phyloP scores from a whole-genome alignment of 2,329 filamentous ascomycete genomes.

The Seiridium cupressi region DNA sequence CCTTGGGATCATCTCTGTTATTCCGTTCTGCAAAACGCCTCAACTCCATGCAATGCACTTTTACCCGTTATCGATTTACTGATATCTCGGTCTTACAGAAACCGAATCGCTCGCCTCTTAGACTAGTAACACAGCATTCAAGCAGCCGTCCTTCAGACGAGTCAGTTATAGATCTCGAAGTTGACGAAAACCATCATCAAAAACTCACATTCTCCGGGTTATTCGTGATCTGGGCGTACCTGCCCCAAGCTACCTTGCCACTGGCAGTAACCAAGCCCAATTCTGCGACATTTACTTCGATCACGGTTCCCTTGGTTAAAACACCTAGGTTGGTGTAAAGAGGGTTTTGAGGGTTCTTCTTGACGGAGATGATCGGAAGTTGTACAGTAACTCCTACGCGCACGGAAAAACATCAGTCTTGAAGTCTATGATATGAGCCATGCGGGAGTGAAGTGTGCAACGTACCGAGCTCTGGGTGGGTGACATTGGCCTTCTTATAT shows the following conservation, averaged over 20 bases:
- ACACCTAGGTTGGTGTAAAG: constrained; percentile 69
- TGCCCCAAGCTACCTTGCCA: constrained; percentile 92
- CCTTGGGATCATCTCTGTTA: not conserved
- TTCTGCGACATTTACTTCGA: constrained; percentile 90
- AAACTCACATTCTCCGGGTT: constrained; percentile 37
- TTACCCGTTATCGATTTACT: not conserved
- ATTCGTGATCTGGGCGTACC: constrained; percentile 58
- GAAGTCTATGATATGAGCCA: constrained; percentile 59
- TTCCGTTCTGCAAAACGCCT: constrained; percentile 3
- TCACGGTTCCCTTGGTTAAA: constrained; percentile 75
- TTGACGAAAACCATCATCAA: not conserved
- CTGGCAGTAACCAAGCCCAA: constrained; percentile 85
- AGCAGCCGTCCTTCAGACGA: constrained; percentile 34
- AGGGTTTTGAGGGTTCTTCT: constrained; percentile 78
- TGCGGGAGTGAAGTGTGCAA: constrained; percentile 32
- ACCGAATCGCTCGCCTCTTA: constrained; percentile 9
- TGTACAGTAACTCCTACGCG: constrained; percentile 74
- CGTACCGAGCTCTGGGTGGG: constrained; percentile 6
- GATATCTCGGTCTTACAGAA: not conserved
- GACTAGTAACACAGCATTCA: constrained; percentile 36
- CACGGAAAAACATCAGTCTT: constrained; percentile 33
- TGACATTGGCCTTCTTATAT: constrained; percentile 45
- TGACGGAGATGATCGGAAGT: constrained; percentile 69
- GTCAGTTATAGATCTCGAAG: not conserved
- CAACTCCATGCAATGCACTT: constrained; percentile 8